Evolutionary conservation across 2,329 filamentous ascomycete species (phyloP).

Genomic region (Neonectria coccinea): DNA sequence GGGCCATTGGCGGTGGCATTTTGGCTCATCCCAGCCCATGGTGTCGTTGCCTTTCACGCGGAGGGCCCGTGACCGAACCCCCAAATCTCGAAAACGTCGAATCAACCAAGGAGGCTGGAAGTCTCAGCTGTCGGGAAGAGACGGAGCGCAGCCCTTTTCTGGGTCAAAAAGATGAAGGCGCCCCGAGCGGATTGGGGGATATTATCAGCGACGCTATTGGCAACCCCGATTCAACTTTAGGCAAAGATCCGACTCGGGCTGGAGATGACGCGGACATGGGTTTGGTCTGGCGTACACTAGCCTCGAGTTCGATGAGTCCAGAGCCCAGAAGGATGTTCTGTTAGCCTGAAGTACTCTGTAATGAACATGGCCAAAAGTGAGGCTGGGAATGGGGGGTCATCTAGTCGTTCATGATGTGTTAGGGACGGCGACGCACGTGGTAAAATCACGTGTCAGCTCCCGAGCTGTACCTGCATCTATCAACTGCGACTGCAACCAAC

Average conservation of each 20-base stretch:
- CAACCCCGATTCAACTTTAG: background rate
- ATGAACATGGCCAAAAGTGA: background rate
- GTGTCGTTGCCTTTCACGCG: conserved; percentile 4
- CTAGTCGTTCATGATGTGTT: background rate
- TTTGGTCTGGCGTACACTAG: background rate
- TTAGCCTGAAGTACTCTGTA: background rate
- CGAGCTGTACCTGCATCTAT: background rate
- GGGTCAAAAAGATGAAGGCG: background rate
- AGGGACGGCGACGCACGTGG: background rate
- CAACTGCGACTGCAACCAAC: background rate
- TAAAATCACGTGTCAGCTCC: background rate
- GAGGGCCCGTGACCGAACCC: conserved; percentile 30
- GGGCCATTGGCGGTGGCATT: conserved; percentile 37
- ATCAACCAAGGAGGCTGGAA: background rate
- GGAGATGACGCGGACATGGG: conserved; percentile 7
- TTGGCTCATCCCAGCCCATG: conserved; percentile 8
- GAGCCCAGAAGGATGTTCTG: no score
- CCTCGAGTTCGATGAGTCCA: background rate
- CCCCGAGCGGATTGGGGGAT: conserved; percentile 1
- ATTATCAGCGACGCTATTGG: background rate
- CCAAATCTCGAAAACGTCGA: background rate
- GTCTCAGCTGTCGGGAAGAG: conserved; percentile 19
- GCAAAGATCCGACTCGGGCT: conserved; percentile 3
- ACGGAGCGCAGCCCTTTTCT: conserved; percentile 14
- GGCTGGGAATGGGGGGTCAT: background rate